These are phyloP conservation scores for Lepraria neglecta DNA, from an alignment of 495 filamentous ascomycete species.

Conservation along the genomic window DNA sequence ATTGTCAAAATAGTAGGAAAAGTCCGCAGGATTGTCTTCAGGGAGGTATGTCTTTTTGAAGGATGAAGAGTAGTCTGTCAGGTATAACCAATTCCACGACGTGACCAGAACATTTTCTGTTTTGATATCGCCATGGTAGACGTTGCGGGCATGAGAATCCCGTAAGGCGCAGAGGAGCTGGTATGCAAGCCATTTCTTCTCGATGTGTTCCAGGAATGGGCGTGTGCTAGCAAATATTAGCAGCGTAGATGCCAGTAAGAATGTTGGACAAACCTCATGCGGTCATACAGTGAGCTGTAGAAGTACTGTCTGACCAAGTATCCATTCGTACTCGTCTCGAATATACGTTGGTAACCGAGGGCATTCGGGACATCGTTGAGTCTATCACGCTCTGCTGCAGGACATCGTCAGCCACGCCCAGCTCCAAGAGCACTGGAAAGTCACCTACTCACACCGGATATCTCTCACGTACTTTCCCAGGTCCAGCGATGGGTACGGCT, in stretches of 20 bases:
- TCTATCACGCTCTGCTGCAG: conserved; percentile 67
- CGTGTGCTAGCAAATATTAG: conserved; percentile 52
- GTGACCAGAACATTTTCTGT: conserved; percentile 94
- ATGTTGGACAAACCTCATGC: conserved; percentile 57
- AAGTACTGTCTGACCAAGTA: conserved; percentile 95
- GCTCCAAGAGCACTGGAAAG: not conserved
- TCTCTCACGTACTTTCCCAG: conserved; percentile 68
- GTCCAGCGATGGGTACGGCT: conserved; percentile 71
- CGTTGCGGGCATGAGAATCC: conserved; percentile 83
- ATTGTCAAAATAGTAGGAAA: conserved; percentile 95
- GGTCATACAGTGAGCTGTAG: conserved; percentile 95
- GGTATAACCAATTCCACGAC: conserved; percentile 99
- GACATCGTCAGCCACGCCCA: conserved; percentile 19
- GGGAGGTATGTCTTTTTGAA: conserved; percentile 95
- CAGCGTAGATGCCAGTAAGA: not conserved
- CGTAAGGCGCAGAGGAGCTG: conserved; percentile 89
- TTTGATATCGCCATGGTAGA: conserved; percentile 98
- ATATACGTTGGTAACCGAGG: conserved; percentile 76
- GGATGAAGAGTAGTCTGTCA: conserved; percentile 89
- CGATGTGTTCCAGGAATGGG: conserved; percentile 94
- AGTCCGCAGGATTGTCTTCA: conserved; percentile 94
- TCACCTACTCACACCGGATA: conserved; percentile 58
- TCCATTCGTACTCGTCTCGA: conserved; percentile 85
- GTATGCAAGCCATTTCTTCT: conserved; percentile 98
- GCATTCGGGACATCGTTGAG: conserved; percentile 86